phyloP scores from a whole-genome alignment of 768 basidiomycete genomes.

The Lentinula sp. region DNA sequence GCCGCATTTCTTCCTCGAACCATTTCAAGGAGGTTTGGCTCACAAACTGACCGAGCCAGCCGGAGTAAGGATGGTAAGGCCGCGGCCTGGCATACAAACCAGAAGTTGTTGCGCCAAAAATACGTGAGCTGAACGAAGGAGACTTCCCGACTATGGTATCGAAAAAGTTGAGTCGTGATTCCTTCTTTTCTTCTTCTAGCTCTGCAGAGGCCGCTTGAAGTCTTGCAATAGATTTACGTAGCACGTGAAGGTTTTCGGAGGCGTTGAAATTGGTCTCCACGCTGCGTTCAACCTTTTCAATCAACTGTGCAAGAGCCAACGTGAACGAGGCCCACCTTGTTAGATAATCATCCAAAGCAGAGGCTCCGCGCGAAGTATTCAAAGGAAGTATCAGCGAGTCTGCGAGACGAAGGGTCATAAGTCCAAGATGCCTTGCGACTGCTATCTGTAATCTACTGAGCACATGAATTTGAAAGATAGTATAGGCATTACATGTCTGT shows the following conservation, averaged over 20 bases:
- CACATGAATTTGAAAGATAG: too few species aligned
- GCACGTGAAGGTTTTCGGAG: slow-evolving; percentile 30
- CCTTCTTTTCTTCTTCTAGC: slow-evolving; percentile 55
- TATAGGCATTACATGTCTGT: slow-evolving; percentile 51
- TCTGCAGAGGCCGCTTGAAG: slow-evolving; percentile 46
- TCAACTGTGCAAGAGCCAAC: not conserved
- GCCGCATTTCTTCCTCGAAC: slow-evolving; percentile 32
- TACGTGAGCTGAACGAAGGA: slow-evolving; percentile 14
- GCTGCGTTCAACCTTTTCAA: not conserved
- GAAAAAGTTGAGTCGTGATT: slow-evolving; percentile 44
- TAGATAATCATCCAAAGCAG: slow-evolving; percentile 24
- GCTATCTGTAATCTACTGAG: slow-evolving; percentile 31
- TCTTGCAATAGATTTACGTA: slow-evolving; percentile 39
- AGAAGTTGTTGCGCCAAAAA: too few species aligned
- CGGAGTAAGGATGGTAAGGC: not conserved
- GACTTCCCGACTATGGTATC: slow-evolving; percentile 37
- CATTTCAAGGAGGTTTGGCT: not conserved
- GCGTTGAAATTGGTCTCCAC: not conserved
- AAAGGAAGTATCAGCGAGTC: slow-evolving; percentile 57
- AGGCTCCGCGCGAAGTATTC: slow-evolving; percentile 62
- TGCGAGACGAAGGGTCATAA: slow-evolving; percentile 46
- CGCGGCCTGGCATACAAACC: not conserved
- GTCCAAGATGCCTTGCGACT: slow-evolving; percentile 51
- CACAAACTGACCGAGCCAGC: not conserved
- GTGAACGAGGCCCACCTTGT: slow-evolving; percentile 5